Percentiles rank a stretch among this genome's conserved stretches.
Evolutionary conservation across 2,329 filamentous ascomycete species (phyloP).

Genomic region (Diplodia mutila): DNA sequence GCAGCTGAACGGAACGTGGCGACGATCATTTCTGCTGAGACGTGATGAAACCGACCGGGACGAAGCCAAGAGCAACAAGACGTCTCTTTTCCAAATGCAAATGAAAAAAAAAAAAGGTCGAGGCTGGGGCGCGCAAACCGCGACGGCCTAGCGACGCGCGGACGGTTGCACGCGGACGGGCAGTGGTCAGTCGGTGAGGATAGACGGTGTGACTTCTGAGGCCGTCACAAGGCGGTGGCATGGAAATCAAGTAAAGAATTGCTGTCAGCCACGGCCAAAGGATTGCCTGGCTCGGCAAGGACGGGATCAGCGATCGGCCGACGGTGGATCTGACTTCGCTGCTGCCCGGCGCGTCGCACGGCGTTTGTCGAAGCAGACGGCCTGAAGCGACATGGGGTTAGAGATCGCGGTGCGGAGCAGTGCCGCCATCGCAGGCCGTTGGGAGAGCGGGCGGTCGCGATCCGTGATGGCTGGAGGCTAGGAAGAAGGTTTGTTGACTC

Average conservation of each 20-base stretch:
- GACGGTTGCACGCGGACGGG: background rate
- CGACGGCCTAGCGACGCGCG: background rate
- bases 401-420: background rate
- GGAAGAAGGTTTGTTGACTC: background rate
- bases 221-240: background rate
- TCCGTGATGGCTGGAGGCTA: background rate
- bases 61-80: background rate
- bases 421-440: background rate
- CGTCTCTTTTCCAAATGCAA: background rate
- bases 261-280: background rate
- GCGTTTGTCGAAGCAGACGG: background rate
- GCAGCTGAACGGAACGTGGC: conserved; percentile 11
- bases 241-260: conserved; percentile 9
- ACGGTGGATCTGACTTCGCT: conserved; percentile 8
- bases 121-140: background rate
- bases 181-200: background rate
- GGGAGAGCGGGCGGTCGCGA: background rate
- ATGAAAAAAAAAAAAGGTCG: background rate
- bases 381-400: background rate
- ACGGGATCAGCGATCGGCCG: conserved; percentile 18
- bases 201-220: conserved; percentile 2
- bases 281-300: conserved; percentile 2
- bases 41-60: background rate
- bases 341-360: conserved; percentile 13
- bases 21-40: background rate